These are phyloP conservation scores for Moesziomyces sp. DNA, from an alignment of 1,284 basidiomycete species.

Conservation along the genomic window DNA sequence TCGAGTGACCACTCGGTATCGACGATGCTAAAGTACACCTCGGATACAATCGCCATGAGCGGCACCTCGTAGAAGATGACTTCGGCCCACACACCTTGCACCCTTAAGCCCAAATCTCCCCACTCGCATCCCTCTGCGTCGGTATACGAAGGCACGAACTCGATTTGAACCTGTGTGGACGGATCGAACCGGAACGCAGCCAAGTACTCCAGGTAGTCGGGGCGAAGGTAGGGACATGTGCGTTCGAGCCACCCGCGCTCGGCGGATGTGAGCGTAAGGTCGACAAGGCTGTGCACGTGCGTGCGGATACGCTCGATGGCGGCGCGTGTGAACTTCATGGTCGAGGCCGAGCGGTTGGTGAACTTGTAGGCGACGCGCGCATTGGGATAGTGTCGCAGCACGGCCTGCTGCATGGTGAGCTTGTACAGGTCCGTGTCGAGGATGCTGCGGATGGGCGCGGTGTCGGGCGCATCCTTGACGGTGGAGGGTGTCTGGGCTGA, in stretches of 20 bases:
- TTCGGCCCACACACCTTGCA: slow-evolving; percentile 84
- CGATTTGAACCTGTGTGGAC: slow-evolving; percentile 77
- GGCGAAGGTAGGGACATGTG: slow-evolving; percentile 81
- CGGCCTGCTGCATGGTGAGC: slow-evolving; percentile 97
- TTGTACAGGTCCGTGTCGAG: slow-evolving; percentile 98
- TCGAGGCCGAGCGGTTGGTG: slow-evolving; percentile 79
- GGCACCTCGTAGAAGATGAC: slow-evolving; percentile 97
- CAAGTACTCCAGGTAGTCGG: slow-evolving; percentile 82
- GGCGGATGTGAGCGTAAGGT: slow-evolving; percentile 74
- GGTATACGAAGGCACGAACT: slow-evolving; percentile 73
- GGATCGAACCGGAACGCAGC: slow-evolving; percentile 79
- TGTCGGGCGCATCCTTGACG: slow-evolving; percentile 19
- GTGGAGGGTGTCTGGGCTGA: neutral
- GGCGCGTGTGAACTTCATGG: slow-evolving; percentile 78
- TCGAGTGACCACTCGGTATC: slow-evolving; percentile 85
- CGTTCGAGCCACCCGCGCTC: slow-evolving; percentile 79
- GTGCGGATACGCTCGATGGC: slow-evolving; percentile 76
- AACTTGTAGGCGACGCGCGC: slow-evolving; percentile 77
- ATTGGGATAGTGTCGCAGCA: slow-evolving; percentile 81
- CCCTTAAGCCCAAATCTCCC: slow-evolving; percentile 81
- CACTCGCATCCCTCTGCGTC: slow-evolving; percentile 31
- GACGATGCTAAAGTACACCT: slow-evolving; percentile 77
- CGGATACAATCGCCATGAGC: slow-evolving; percentile 86
- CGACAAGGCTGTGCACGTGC: slow-evolving; percentile 74
- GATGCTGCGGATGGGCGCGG: slow-evolving; percentile 72